Conservation (phyloP, 495 filamentous ascomycete genomes). For the Filosporella fistucella region DNA sequence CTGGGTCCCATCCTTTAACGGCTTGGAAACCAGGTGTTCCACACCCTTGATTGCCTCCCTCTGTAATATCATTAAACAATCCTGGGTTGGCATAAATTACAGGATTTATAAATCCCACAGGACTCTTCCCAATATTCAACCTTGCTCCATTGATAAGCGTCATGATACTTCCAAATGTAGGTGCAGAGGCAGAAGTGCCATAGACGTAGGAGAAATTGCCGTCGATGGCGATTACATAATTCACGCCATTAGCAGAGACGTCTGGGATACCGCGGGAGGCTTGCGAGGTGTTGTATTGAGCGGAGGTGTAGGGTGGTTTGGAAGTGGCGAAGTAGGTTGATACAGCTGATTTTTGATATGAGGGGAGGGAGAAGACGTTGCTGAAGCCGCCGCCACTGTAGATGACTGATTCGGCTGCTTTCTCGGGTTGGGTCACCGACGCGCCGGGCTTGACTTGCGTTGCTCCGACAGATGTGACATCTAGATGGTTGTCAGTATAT, state of each 20-base stretch:
- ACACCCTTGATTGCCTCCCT: slow-evolving; percentile 44
- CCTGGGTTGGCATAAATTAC: slow-evolving; percentile 43
- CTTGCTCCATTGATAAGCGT: slow-evolving; percentile 43
- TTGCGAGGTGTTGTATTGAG: slow-evolving; percentile 31
- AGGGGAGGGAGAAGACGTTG: slow-evolving; percentile 34
- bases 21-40: slow-evolving; percentile 45
- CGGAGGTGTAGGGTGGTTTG: slow-evolving; percentile 13
- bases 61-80: slow-evolving; percentile 45
- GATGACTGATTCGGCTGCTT: slow-evolving; percentile 22
- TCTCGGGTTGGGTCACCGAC: slow-evolving; percentile 14
- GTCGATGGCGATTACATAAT: slow-evolving; percentile 14
- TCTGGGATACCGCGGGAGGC: slow-evolving; percentile 34
- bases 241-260: slow-evolving; percentile 30
- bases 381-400: slow-evolving; percentile 43
- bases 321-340: slow-evolving; percentile 9
- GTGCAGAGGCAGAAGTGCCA: slow-evolving; percentile 28
- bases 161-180: slow-evolving; percentile 40
- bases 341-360: slow-evolving; percentile 12
- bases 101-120: slow-evolving; percentile 51
- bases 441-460: slow-evolving; percentile 27
- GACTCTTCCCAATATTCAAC: slow-evolving; percentile 37
- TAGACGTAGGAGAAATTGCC: slow-evolving; percentile 26
- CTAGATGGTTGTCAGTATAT: neutral
- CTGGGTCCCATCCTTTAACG: slow-evolving; percentile 61
- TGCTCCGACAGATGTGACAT: slow-evolving; percentile 41